Conservation (phyloP, 768 basidiomycete genomes). For the Daedalea quercina region DNA sequence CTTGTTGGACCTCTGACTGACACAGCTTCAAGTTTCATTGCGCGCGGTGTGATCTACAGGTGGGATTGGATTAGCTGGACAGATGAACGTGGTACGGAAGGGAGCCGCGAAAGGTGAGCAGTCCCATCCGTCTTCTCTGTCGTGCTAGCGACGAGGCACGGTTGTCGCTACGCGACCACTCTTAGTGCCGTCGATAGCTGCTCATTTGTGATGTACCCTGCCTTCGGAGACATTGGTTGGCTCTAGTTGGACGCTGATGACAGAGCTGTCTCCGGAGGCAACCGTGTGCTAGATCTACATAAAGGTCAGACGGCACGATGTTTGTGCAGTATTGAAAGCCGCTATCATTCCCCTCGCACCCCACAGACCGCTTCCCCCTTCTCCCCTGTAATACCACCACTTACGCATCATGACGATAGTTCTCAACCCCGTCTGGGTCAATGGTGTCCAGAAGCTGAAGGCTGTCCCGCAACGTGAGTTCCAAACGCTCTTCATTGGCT, state of each 20-base stretch:
- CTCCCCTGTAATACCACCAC: neutral
- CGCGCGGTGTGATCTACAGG: neutral
- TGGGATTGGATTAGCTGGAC: neutral
- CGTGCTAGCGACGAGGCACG: neutral
- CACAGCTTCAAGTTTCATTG: neutral
- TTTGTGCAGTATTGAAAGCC: neutral
- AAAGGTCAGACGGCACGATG: neutral
- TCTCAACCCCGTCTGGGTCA: constrained; percentile 65
- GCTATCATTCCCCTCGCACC: constrained; percentile 6
- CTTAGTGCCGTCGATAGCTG: neutral
- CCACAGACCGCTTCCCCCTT: constrained; percentile 1
- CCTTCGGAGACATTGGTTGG: neutral
- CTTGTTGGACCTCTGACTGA: neutral
- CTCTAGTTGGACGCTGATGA: too few species aligned
- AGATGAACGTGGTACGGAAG: constrained; percentile 5
- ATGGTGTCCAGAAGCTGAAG: constrained; percentile 68
- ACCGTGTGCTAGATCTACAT: neutral
- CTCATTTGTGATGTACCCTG: neutral
- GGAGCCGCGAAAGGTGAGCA: constrained; percentile 1
- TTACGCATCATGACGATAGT: constrained; percentile 25
- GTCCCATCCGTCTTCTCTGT: neutral
- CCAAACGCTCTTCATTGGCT: neutral
- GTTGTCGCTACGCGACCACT: constrained; percentile 3
- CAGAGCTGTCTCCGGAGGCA: neutral
- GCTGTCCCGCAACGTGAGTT: constrained; percentile 44